Evolutionary conservation across 2,329 filamentous ascomycete species (phyloP).

Genomic region (Fusarium begoniae): DNA sequence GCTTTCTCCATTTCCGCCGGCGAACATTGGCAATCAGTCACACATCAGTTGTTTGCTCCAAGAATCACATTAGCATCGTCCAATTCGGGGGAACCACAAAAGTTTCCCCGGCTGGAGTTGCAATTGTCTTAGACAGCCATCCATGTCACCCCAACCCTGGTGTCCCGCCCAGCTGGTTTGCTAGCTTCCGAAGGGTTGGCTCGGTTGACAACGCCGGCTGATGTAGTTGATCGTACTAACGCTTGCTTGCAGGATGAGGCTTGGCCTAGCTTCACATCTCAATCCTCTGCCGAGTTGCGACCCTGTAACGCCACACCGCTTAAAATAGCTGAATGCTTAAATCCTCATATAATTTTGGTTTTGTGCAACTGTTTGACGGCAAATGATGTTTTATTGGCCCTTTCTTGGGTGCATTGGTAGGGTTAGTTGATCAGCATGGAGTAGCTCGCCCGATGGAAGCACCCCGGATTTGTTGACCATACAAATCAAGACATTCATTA

Average conservation of each 20-base stretch:
- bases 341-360: background rate
- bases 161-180: slow-evolving; percentile 33
- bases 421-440: background rate
- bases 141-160: slow-evolving; percentile 18
- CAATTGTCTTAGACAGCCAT: slow-evolving; percentile 2
- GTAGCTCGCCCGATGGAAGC: background rate
- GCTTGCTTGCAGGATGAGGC: slow-evolving; percentile 27
- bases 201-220: slow-evolving; percentile 29
- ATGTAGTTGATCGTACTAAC: slow-evolving; percentile 18
- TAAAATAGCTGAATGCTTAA: slow-evolving; percentile 11
- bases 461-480: background rate
- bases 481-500: background rate
- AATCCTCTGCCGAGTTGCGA: background rate
- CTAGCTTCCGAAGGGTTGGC: slow-evolving; percentile 40
- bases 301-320: slow-evolving; percentile 23
- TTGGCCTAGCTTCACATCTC: slow-evolving; percentile 28
- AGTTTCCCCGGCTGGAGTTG: slow-evolving; percentile 35
- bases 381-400: background rate
- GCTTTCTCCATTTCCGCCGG: background rate
- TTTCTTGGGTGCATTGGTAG: background rate
- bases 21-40: background rate
- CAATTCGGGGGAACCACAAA: slow-evolving; percentile 17
- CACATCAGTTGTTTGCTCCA: background rate
- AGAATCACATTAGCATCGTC: background rate
- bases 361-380: background rate